These are phyloP conservation scores for Oemleria cerasiformis DNA, from an alignment of 306 rosid genomes.

Conservation along the genomic window DNA sequence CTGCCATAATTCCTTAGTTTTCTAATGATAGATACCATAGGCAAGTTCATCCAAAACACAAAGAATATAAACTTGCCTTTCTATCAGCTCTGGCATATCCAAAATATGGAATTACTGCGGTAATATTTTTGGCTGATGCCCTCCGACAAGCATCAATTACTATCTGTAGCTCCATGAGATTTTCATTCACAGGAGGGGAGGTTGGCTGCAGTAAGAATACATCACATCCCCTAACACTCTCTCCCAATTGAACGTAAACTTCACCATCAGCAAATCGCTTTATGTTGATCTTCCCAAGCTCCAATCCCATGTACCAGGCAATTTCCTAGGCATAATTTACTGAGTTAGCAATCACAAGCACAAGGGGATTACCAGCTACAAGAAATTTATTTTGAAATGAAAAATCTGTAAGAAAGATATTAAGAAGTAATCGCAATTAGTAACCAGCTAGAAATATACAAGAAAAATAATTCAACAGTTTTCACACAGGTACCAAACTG, in stretches of 20 bases:
- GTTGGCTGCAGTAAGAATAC: constrained; percentile 88
- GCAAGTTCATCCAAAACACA: not conserved
- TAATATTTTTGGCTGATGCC: constrained; percentile 87
- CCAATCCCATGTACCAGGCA: constrained; percentile 88
- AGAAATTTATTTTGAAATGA: not conserved
- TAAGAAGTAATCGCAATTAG: not conserved
- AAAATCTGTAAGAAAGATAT: not conserved
- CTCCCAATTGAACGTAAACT: constrained; percentile 86
- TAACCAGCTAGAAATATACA: not conserved
- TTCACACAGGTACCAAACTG: not conserved
- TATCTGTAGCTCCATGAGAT: constrained; percentile 85
- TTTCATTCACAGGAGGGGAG: constrained; percentile 93
- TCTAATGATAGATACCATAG: not conserved
- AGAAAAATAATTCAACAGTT: not conserved
- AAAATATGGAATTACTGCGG: constrained; percentile 93
- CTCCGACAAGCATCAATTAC: constrained; percentile 97
- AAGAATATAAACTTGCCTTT: constrained; percentile 54
- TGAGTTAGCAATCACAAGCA: constrained; percentile 14
- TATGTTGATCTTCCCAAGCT: constrained; percentile 73
- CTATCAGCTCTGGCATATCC: constrained; percentile 99
- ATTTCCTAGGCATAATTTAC: constrained; percentile 52
- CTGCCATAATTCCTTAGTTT: constrained; percentile 2
- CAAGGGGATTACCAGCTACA: not conserved
- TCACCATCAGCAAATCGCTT: constrained; percentile 98
- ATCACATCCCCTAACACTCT: constrained; percentile 95